These are phyloP conservation scores for Cicer bijugum DNA, from an alignment of 306 rosid species.

Conservation along the genomic window DNA sequence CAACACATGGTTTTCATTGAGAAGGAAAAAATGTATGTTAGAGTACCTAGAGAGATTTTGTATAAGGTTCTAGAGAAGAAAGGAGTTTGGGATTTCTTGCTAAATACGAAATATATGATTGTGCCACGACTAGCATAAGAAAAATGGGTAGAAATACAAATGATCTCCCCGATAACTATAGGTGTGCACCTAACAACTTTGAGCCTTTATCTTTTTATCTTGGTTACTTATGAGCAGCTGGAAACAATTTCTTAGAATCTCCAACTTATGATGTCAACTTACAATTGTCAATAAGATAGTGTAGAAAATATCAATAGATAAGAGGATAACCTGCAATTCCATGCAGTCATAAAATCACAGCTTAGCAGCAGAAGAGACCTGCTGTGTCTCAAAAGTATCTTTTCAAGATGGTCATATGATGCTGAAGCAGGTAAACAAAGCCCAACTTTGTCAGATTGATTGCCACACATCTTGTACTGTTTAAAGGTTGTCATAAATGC, in stretches of 20 bases:
- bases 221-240: not conserved
- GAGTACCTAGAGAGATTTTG: too few relatives aligned
- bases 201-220: not conserved
- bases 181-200: not conserved
- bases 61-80: too few relatives aligned
- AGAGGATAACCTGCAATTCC: slow-evolving; percentile 81
- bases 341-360: slow-evolving; percentile 82
- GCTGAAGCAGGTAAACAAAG: slow-evolving; percentile 34
- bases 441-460: slow-evolving; percentile 42
- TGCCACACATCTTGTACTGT: slow-evolving; percentile 53
- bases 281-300: slow-evolving; percentile 17
- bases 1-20: too few relatives aligned
- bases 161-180: not conserved
- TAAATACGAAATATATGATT: too few relatives aligned
- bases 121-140: too few relatives aligned
- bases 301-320: slow-evolving; percentile 9
- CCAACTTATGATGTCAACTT: slow-evolving; percentile 18
- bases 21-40: too few relatives aligned
- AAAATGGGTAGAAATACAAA: not conserved
- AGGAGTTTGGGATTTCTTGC: too few relatives aligned
- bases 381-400: slow-evolving; percentile 71
- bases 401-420: slow-evolving; percentile 52
- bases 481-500: slow-evolving; percentile 58
- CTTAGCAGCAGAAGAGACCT: slow-evolving; percentile 73
- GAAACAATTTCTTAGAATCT: slow-evolving; percentile 8